phyloP scores from a whole-genome alignment of 192 early-diverging fungal species.

The Dispira parvispora region DNA sequence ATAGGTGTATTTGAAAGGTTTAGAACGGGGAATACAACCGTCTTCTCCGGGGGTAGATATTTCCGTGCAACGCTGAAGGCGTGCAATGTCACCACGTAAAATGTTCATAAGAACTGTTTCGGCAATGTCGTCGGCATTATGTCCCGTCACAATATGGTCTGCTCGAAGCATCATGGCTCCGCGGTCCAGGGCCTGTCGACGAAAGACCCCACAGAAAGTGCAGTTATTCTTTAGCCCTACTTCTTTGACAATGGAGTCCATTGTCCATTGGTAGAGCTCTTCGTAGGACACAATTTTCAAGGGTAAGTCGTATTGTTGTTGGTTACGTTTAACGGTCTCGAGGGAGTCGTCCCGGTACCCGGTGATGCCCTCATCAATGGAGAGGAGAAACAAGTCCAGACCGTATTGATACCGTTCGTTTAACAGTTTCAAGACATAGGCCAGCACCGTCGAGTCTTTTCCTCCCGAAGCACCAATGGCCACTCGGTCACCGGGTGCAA shows the following conservation, averaged over 20 bases:
- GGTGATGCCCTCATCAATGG: constrained; percentile 93
- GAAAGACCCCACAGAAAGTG: constrained; percentile 97
- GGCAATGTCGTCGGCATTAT: constrained; percentile 98
- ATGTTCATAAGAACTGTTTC: constrained; percentile 99
- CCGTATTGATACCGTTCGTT: constrained; percentile 89
- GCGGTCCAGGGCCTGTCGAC: constrained; percentile 90
- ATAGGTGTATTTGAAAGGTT: constrained; percentile 98
- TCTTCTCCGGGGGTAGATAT: constrained; percentile 69
- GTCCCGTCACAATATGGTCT: constrained; percentile 95
- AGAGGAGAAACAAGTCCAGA: constrained; percentile 77
- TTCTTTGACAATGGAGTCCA: constrained; percentile 92
- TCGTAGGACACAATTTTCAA: constrained; percentile 87
- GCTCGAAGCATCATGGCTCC: constrained; percentile 80
- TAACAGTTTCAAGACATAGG: constrained; percentile 81
- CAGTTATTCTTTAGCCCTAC: constrained; percentile 97
- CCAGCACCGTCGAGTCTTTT: constrained; percentile 94
- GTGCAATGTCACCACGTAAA: constrained; percentile 82
- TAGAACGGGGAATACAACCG: constrained; percentile 64
- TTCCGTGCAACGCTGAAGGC: constrained; percentile 80
- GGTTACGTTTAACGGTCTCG: constrained; percentile 93
- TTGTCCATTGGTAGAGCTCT: constrained; percentile 87
- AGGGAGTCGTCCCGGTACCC: constrained; percentile 97
- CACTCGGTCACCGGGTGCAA: constrained; percentile 69
- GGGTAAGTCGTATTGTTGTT: constrained; percentile 83
- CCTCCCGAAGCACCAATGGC: constrained; percentile 93